Conservation (phyloP, 108 stramenopile genomes). For the Fistulifera pelliculosa region DNA sequence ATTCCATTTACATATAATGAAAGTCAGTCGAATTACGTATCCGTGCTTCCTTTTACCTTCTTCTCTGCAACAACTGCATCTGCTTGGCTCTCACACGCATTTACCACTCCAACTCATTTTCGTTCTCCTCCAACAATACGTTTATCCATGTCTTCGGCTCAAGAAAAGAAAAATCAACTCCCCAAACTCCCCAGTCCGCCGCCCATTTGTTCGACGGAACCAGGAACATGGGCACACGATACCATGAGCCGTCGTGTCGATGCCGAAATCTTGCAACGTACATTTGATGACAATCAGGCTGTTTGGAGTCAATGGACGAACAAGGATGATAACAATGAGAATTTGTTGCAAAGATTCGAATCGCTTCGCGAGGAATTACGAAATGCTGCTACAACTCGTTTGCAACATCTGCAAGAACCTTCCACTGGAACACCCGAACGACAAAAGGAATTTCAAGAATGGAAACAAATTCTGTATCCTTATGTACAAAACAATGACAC, state of each 20-base stretch:
- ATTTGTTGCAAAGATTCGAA: constrained; percentile 36
- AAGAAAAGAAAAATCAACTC: constrained; percentile 24
- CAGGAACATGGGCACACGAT: constrained; percentile 94
- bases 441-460: constrained; percentile 26
- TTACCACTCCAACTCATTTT: no score
- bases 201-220: constrained; percentile 52
- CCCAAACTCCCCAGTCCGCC: constrained; percentile 65
- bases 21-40: no score
- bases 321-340: background rate
- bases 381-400: constrained; percentile 43
- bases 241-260: constrained; percentile 91
- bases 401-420: constrained; percentile 48
- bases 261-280: constrained; percentile 84
- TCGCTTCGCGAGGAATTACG: constrained; percentile 63
- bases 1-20: no score
- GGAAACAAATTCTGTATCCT: constrained; percentile 59
- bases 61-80: no score
- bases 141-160: no score
- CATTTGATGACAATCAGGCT: constrained; percentile 77
- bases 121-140: no score
- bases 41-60: no score
- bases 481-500: constrained; percentile 56
- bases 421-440: constrained; percentile 14
- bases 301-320: constrained; percentile 25
- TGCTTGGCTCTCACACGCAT: no score